Base-by-base conservation (phyloP, 2,329 filamentous ascomycete species). In the Fonsecaea nubica region DNA sequence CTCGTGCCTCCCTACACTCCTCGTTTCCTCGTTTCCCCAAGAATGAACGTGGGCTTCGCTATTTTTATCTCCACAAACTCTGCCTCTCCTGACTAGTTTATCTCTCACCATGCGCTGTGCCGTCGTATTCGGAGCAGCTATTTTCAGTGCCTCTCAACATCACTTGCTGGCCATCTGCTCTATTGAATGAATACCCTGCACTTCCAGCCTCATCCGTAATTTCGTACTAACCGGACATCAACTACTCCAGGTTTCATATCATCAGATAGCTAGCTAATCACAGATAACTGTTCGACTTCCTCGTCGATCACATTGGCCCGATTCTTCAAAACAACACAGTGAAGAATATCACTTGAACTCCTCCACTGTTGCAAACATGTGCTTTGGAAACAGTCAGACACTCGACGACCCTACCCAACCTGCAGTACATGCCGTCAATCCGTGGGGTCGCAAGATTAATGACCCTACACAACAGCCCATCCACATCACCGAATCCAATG, bases 401-500 rank as follows among this genome's bases (percentile, higher is more conserved):
- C 32, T 42, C 18, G 50, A 62, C 48, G 67, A 69, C 38, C 67
- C 67, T 4, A 69, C 67, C 38, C 64, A 69, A 53, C 62, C 66
- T n/a, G 61, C 67, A 3, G 60, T 67, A 30, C 62, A 55, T 36
- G 48, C 64, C 21, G 56, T 56, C 13, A 45, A 45, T 2, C 48
- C n/a, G 18, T 48, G 36, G 30, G 4, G 40, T 42, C 54, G n/a
- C 18, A 40, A 67, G 32, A 35, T 36, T 15, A 3, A 38, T n/a
- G 67, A 69, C 25, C 67, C 67, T 10, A 69, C 67, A 21, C 64
- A 69, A 62, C 67, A 69, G 40, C 64, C 67, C 32, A 63, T 69
- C 40, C 53, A 55, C 35, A 63, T 67, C n/a, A 62, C 65, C 12
- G 54, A 67, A 30, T 62, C 67, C 21, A 32, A 48, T 12, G 67